Conservation (phyloP, 116 monocot genomes). For the Dioscorea cayenensis region DNA sequence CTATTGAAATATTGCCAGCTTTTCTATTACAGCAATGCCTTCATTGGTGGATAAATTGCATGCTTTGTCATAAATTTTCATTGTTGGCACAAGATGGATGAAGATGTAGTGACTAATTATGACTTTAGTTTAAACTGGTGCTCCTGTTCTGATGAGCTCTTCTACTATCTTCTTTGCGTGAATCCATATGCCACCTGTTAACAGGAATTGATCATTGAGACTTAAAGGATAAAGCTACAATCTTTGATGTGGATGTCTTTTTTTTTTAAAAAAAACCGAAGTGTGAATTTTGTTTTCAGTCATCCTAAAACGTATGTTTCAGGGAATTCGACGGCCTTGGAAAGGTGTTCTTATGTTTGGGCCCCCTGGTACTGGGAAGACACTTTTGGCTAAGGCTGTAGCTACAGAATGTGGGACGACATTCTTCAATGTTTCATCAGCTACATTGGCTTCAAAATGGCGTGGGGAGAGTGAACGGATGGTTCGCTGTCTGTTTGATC, state of each 20-base stretch:
- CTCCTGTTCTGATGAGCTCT: too few species aligned
- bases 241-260: not conserved
- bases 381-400: conserved; percentile 93
- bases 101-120: too few species aligned
- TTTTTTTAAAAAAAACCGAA: not conserved
- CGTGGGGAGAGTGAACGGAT: conserved; percentile 98
- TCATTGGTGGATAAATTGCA: too few species aligned
- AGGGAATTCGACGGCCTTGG: conserved; percentile 98
- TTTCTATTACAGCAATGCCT: too few species aligned
- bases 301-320: not conserved
- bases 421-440: conserved; percentile 97
- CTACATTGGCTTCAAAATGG: conserved; percentile 99
- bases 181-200: too few species aligned
- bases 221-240: not conserved
- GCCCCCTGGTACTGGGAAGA: conserved; percentile 96
- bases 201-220: too few species aligned
- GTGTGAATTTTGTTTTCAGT: not conserved
- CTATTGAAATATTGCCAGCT: too few species aligned
- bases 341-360: conserved; percentile 99
- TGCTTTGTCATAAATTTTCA: too few species aligned
- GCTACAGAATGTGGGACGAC: conserved; percentile 99
- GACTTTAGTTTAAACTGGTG: too few species aligned
- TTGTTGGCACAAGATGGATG: too few species aligned
- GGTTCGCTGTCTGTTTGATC: conserved; percentile 92
- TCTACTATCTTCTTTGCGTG: too few species aligned